These are phyloP conservation scores for Fusarium sp. DNA, from an alignment of 2,329 filamentous ascomycete species.

Conservation along the genomic window DNA sequence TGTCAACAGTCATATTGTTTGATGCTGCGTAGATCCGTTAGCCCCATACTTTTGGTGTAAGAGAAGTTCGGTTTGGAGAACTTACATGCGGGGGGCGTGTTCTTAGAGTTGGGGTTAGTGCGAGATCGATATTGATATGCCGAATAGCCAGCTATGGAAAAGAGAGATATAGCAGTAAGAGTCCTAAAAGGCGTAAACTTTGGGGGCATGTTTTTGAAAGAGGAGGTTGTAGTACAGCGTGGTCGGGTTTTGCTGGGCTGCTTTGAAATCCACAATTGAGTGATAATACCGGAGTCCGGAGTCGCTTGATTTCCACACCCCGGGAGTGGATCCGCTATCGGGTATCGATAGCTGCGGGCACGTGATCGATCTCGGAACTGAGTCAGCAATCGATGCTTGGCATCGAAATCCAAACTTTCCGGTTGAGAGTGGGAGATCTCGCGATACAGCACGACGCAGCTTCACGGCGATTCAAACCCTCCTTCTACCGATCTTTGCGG, in stretches of 20 bases:
- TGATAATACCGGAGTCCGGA: slow-evolving; percentile 39
- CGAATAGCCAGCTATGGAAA: slow-evolving; percentile 44
- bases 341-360: slow-evolving; percentile 6
- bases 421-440: slow-evolving; percentile 28
- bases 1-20: slow-evolving; percentile 55
- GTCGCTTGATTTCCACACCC: slow-evolving; percentile 19
- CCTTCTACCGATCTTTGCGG: slow-evolving; percentile 16
- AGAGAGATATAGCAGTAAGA: slow-evolving; percentile 44
- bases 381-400: slow-evolving; percentile 41
- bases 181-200: slow-evolving; percentile 42
- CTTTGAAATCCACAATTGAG: slow-evolving; percentile 48
- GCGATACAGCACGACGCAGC: slow-evolving; percentile 35
- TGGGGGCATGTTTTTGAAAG: slow-evolving; percentile 41
- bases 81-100: slow-evolving; percentile 39
- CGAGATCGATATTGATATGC: slow-evolving; percentile 44
- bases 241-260: slow-evolving; percentile 35
- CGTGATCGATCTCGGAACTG: slow-evolving; percentile 35
- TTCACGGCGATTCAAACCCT: slow-evolving; percentile 25
- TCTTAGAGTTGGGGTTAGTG: slow-evolving; percentile 27
- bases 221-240: slow-evolving; percentile 28
- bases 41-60: slow-evolving; percentile 40
- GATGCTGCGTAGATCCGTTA: slow-evolving; percentile 34
- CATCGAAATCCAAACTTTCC: slow-evolving; percentile 44
- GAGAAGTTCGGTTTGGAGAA: slow-evolving; percentile 30
- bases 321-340: slow-evolving; percentile 33